Conservation (phyloP, 1,284 basidiomycete species). For the Ustilago bromivora region DNA sequence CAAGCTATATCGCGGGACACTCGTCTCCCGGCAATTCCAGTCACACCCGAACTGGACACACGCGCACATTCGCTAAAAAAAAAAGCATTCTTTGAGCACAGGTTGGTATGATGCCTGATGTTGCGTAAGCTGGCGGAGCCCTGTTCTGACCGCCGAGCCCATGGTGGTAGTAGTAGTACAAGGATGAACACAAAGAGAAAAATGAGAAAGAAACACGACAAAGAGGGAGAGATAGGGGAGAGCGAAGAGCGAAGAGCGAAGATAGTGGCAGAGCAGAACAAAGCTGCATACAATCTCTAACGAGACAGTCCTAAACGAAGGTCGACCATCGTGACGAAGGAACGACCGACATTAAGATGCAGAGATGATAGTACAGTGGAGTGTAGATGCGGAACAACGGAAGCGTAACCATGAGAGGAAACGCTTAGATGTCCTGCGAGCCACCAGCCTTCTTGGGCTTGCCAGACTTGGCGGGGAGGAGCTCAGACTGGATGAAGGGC, state of each 20-base stretch:
- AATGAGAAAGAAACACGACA: constrained; percentile 23
- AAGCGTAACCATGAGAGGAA: constrained; percentile 13
- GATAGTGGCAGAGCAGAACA: constrained; percentile 6
- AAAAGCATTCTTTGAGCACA: constrained; percentile 14
- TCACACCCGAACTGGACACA: background rate
- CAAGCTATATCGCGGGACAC: no score
- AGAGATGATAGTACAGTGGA: constrained; percentile 30
- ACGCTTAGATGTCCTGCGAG: constrained; percentile 67
- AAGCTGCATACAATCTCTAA: constrained; percentile 10
- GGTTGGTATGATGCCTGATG: constrained; percentile 57
- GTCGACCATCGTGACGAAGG: background rate
- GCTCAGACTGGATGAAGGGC: constrained; percentile 89
- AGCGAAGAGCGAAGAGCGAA: constrained; percentile 8
- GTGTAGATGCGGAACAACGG: constrained; percentile 25
- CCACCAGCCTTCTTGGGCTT: constrained; percentile 71
- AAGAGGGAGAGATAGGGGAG: constrained; percentile 3
- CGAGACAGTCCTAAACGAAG: constrained; percentile 21
- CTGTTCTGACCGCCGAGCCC: constrained; percentile 58
- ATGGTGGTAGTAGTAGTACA: constrained; percentile 61
- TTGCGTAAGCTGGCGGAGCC: constrained; percentile 54
- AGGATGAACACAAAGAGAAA: constrained; percentile 56
- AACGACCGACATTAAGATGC: constrained; percentile 7
- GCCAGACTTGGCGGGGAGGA: constrained; percentile 78
- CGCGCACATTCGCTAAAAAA: constrained; percentile 2
- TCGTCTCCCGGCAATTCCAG: background rate